Evolutionary conservation across 2,329 filamentous ascomycete genomes (phyloP).

Genomic region (Penicillium thymicola): DNA sequence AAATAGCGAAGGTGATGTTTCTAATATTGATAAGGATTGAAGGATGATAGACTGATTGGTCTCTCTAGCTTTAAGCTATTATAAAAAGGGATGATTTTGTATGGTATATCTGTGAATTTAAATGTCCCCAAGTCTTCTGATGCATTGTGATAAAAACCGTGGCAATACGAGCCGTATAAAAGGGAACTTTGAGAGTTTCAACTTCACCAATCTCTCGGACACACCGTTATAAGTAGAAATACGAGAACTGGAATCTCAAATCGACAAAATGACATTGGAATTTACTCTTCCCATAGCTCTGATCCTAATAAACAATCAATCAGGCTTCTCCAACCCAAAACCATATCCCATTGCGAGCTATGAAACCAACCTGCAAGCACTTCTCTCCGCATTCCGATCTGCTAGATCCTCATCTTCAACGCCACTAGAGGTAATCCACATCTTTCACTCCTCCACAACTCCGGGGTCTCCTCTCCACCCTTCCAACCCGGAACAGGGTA

Average conservation of each 20-base stretch:
- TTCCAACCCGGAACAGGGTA: conserved; percentile 24
- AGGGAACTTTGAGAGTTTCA: too few species aligned
- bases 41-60: too few species aligned
- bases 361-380: conserved; percentile 41
- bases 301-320: conserved; percentile 50
- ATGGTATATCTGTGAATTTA: too few species aligned
- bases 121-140: too few species aligned
- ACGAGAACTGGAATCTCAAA: neutral
- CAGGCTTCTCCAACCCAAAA: conserved; percentile 38
- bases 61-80: too few species aligned
- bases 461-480: conserved; percentile 39
- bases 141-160: too few species aligned
- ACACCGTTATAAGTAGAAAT: neutral
- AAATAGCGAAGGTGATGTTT: too few species aligned
- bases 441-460: conserved; percentile 44
- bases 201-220: too few species aligned
- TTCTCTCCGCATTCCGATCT: conserved; percentile 39
- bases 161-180: too few species aligned
- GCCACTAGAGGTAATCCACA: conserved; percentile 42
- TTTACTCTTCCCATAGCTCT: conserved; percentile 39
- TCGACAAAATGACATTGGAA: conserved; percentile 17
- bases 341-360: conserved; percentile 39
- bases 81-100: too few species aligned
- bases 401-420: conserved; percentile 14
- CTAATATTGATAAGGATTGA: too few species aligned